Conservation (phyloP, 2,329 filamentous ascomycete genomes). For the Colletotrichum eleusines region DNA sequence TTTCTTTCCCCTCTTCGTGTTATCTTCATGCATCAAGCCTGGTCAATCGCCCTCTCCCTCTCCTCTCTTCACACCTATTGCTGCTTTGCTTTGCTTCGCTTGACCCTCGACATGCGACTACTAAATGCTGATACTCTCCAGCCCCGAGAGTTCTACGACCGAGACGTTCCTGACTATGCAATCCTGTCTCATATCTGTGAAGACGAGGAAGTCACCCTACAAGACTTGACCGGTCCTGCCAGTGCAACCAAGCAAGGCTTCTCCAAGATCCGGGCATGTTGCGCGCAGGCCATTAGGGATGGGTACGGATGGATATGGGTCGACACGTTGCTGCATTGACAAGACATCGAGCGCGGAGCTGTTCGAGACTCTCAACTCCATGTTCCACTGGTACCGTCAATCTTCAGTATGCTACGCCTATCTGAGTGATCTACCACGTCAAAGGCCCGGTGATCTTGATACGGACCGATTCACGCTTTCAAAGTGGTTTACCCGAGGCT, state of each 20-base stretch:
- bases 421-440: conserved; percentile 16
- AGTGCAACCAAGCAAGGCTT: conserved; percentile 33
- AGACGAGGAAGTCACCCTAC: conserved; percentile 46
- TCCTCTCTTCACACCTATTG: background rate
- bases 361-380: conserved; percentile 48
- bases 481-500: conserved; percentile 46
- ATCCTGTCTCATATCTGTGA: conserved; percentile 51
- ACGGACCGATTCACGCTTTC: background rate
- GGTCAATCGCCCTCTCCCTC: background rate
- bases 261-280: conserved; percentile 44
- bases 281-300: conserved; percentile 42
- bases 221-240: conserved; percentile 17
- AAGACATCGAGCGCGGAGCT: conserved; percentile 47
- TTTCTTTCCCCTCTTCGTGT: background rate
- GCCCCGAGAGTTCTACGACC: conserved; percentile 42
- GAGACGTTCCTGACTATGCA: conserved; percentile 47
- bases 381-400: conserved; percentile 46
- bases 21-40: background rate
- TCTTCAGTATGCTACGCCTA: conserved; percentile 48
- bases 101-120: conserved; percentile 45
- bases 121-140: conserved; percentile 43
- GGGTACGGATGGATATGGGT: conserved; percentile 47
- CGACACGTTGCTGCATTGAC: conserved; percentile 51
- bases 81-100: no score
- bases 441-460: conserved; percentile 21